Evolutionary conservation across 2,329 filamentous ascomycete genomes (phyloP).

Genomic region (Talaromyces sp.): DNA sequence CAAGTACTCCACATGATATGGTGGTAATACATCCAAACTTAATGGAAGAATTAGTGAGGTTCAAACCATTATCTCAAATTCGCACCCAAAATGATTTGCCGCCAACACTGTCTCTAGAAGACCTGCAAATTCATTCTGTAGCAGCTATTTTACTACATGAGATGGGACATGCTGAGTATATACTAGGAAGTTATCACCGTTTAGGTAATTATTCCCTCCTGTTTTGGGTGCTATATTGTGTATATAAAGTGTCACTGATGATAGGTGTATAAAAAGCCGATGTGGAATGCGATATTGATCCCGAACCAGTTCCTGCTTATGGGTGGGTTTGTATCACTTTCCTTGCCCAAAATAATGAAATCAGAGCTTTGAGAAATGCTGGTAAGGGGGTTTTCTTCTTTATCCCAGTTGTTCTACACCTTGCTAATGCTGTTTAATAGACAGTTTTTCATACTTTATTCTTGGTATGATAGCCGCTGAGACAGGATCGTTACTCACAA

Average conservation of each 20-base stretch:
- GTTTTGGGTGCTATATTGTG: too few species aligned
- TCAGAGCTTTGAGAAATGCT: neutral
- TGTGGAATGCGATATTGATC: neutral
- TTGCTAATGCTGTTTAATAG: neutral
- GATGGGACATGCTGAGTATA: neutral
- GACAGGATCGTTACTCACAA: neutral
- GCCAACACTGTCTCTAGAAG: too few species aligned
- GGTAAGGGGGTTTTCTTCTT: neutral
- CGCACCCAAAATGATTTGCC: too few species aligned
- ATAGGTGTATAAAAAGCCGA: neutral
- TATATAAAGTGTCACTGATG: neutral
- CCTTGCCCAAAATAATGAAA: neutral
- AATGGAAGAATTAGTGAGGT: neutral
- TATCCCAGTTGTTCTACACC: neutral
- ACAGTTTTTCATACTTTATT: neutral
- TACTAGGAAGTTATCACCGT: neutral
- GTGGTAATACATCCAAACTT: neutral
- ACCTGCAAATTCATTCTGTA: fast-evolving
- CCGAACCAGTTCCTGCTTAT: neutral
- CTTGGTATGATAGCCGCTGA: neutral
- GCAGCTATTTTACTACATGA: neutral
- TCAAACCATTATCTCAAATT: neutral
- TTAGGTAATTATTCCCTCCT: neutral
- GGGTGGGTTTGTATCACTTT: neutral
- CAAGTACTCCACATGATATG: neutral